Percentiles rank a stretch among this genome's conserved stretches.
These are phyloP conservation scores for Solanum hybrid DNA, from an alignment of 305 asterid species.

Conservation along the genomic window DNA sequence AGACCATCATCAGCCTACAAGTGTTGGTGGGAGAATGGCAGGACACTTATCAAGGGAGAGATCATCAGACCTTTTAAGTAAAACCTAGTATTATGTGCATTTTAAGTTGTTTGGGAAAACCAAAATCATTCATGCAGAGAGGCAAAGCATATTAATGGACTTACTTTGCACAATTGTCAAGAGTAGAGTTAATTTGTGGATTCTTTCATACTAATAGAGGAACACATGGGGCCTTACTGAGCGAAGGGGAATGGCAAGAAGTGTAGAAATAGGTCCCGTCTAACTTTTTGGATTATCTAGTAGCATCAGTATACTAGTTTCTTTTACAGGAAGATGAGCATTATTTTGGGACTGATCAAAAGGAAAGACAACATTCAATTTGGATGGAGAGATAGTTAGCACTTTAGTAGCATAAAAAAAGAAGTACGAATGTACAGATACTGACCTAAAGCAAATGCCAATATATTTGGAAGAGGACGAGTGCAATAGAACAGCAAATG, in stretches of 20 bases:
- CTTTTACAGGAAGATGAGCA: not conserved
- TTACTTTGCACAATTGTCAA: not conserved
- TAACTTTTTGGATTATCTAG: not conserved
- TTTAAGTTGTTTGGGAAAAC: not conserved
- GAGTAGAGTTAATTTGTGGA: not conserved
- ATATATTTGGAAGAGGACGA: slow-evolving; percentile 89
- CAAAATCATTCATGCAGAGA: not conserved
- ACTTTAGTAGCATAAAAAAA: not conserved
- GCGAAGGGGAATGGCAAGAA: not conserved
- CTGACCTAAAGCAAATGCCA: slow-evolving; percentile 90
- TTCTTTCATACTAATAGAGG: not conserved
- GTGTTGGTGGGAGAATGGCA: not conserved
- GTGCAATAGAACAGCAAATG: slow-evolving; percentile 92
- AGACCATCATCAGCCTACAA: not conserved
- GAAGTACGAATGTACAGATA: not conserved
- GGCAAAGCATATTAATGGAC: not conserved
- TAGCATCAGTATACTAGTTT: not conserved
- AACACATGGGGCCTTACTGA: not conserved
- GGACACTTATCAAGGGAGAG: not conserved
- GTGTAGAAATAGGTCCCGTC: not conserved
- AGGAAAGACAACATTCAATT: not conserved
- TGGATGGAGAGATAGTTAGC: not conserved
- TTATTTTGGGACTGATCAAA: not conserved
- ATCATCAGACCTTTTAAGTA: not conserved
- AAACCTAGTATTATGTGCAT: not conserved